These are phyloP conservation scores for Nigrospora sphaerica DNA, from an alignment of 2,329 filamentous ascomycete species.

Conservation along the genomic window DNA sequence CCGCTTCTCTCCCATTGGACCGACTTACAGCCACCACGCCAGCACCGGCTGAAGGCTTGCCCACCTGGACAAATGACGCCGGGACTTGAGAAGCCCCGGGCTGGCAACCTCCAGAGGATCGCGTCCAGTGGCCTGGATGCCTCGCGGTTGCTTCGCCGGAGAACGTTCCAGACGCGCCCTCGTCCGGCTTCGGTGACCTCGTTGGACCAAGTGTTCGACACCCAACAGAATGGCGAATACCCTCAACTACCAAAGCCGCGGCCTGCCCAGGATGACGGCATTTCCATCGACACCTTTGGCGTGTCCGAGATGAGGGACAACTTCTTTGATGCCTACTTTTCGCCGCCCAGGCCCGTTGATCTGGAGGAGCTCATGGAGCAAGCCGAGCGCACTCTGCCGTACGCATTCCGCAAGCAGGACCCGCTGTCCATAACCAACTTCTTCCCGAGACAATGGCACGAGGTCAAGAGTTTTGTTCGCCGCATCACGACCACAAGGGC, in stretches of 20 bases:
- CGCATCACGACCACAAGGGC: slow-evolving; percentile 39
- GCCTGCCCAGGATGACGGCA: neutral
- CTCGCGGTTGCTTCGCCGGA: slow-evolving; percentile 14
- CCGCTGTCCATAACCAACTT: slow-evolving; percentile 40
- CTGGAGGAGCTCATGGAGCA: slow-evolving; percentile 30
- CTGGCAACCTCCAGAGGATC: neutral
- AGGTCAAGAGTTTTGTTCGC: slow-evolving; percentile 30
- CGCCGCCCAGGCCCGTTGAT: slow-evolving; percentile 31
- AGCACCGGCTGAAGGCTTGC: too few species aligned
- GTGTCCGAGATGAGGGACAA: slow-evolving; percentile 35
- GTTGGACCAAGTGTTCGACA: slow-evolving; percentile 20
- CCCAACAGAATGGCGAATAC: slow-evolving; percentile 10
- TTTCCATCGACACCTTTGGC: slow-evolving; percentile 30
- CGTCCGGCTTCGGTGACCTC: slow-evolving; percentile 16
- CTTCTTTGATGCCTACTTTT: slow-evolving; percentile 41
- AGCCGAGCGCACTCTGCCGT: slow-evolving; percentile 37
- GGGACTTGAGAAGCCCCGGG: too few species aligned
- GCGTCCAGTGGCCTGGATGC: neutral
- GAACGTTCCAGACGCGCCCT: slow-evolving; percentile 8
- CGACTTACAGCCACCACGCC: too few species aligned
- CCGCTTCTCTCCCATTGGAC: too few species aligned
- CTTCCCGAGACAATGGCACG: slow-evolving; percentile 38
- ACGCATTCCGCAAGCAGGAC: slow-evolving; percentile 35
- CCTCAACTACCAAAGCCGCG: neutral
- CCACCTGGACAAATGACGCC: too few species aligned